Evolutionary conservation across 257 asterid genomes (phyloP).

Genomic region (Hygrophila difformis): DNA sequence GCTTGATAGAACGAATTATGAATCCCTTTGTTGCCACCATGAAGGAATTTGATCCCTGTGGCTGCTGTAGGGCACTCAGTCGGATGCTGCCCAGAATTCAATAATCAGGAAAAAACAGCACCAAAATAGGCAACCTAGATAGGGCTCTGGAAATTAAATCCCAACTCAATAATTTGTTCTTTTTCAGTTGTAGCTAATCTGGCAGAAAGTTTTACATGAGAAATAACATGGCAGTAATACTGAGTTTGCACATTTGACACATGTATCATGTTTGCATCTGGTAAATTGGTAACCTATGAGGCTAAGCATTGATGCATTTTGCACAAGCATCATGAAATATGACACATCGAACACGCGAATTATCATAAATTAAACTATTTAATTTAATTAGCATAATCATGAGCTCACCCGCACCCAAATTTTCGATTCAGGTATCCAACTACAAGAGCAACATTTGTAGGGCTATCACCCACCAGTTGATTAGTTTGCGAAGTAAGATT

Average conservation of each 20-base stretch:
- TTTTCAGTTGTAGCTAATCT: too few species aligned
- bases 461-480: conserved; percentile 34
- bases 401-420: conserved; percentile 61
- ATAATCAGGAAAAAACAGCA: conserved; percentile 6
- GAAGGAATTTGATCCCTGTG: conserved; percentile 27
- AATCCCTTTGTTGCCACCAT: conserved; percentile 26
- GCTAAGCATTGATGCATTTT: background rate
- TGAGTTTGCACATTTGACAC: too few species aligned
- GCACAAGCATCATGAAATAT: background rate
- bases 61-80: conserved; percentile 26
- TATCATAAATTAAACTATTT: background rate
- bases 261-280: background rate
- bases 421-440: conserved; percentile 56
- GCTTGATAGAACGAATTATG: conserved; percentile 35
- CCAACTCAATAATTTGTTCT: too few species aligned
- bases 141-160: too few species aligned
- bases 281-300: background rate
- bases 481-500: conserved; percentile 43
- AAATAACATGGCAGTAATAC: background rate
- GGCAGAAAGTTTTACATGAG: too few species aligned
- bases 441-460: conserved; percentile 27
- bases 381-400: too few species aligned
- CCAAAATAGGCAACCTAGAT: background rate
- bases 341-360: background rate
- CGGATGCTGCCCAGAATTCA: conserved; percentile 31